phyloP scores from a whole-genome alignment of 345 rosid species.

The Rhodamnia rubescens region DNA sequence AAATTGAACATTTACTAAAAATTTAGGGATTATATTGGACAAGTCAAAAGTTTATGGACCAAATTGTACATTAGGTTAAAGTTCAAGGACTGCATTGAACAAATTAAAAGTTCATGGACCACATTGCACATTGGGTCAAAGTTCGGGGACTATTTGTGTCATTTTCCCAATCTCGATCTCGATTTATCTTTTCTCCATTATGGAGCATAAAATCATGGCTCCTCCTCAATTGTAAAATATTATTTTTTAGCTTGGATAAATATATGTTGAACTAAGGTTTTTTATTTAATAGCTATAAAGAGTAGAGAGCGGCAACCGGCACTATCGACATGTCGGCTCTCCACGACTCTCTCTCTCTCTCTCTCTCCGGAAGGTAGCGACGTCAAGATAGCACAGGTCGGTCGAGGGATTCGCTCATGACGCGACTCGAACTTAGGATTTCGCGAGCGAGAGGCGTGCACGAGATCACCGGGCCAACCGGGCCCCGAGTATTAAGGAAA shows the following conservation, averaged over 20 bases:
- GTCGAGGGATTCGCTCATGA: not conserved
- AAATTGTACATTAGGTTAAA: too few species aligned
- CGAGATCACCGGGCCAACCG: not conserved
- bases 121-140: too few species aligned
- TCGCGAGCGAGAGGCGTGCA: not conserved
- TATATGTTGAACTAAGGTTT: not conserved
- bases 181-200: not conserved
- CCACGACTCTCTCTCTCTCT: not conserved
- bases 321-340: not conserved
- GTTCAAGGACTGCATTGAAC: too few species aligned
- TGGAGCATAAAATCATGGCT: not conserved
- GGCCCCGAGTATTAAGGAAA: not conserved
- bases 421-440: not conserved
- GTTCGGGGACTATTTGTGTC: too few species aligned
- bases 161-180: too few species aligned
- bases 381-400: not conserved
- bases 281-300: not conserved
- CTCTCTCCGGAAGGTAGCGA: not conserved
- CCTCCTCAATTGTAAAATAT: not conserved
- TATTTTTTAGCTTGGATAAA: not conserved
- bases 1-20: too few species aligned
- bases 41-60: too few species aligned
- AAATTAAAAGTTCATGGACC: too few species aligned
- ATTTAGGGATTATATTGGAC: too few species aligned
- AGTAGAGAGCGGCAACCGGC: accelerated